Conservation (phyloP, 2,329 filamentous ascomycete genomes). For the Xylariaceae sp. region DNA sequence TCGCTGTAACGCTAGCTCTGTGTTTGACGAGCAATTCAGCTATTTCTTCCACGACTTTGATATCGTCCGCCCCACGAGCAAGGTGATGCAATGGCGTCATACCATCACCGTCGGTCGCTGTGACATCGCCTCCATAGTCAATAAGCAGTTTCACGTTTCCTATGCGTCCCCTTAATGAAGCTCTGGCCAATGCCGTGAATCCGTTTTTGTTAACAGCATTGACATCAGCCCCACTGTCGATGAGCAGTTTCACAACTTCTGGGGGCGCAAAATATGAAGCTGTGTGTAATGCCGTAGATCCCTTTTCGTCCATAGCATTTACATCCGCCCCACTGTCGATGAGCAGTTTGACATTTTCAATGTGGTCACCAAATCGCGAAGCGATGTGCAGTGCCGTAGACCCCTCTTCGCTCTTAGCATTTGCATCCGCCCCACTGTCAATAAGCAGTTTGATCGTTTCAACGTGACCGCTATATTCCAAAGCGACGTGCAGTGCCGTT, state of each 20-base stretch:
- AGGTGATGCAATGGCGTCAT: background rate
- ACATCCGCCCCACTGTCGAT: conserved; percentile 12
- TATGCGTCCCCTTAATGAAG: background rate
- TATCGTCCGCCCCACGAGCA: no score
- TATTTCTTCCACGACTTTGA: no score
- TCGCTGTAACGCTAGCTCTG: background rate
- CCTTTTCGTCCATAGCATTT: background rate
- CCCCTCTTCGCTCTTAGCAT: background rate
- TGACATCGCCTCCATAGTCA: background rate
- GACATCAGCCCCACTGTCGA: background rate
- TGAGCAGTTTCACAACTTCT: background rate
- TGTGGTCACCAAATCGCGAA: background rate
- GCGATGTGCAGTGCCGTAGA: background rate
- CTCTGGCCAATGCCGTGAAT: background rate
- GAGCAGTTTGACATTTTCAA: background rate
- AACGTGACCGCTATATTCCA: background rate
- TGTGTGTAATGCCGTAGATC: background rate
- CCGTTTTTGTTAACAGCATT: background rate
- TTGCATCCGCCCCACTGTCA: background rate
- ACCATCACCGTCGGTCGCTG: background rate
- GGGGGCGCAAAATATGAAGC: background rate
- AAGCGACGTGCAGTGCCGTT: background rate
- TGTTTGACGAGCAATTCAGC: background rate
- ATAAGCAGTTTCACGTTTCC: background rate
- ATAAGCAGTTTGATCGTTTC: background rate